Conservation (phyloP, 495 filamentous ascomycete species). For the Penicillium chermesinum region DNA sequence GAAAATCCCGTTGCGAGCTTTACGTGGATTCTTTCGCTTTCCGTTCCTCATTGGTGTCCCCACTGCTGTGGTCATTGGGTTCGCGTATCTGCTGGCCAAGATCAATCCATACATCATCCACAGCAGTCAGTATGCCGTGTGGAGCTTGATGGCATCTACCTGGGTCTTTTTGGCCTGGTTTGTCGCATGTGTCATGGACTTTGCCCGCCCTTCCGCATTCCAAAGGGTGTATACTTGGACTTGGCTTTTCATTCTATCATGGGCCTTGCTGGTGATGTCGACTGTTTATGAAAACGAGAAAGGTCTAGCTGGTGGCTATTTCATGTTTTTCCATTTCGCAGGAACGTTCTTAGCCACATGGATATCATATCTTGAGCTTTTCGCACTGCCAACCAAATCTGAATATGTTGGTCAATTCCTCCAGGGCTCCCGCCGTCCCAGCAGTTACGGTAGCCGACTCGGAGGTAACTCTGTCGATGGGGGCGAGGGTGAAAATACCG, state of each 20-base stretch:
- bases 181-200: conserved; percentile 74
- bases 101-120: conserved; percentile 85
- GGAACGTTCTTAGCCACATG: conserved; percentile 68
- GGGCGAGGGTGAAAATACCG: conserved; percentile 37
- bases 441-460: conserved; percentile 39
- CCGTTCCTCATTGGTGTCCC: conserved; percentile 71
- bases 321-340: conserved; percentile 74
- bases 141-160: conserved; percentile 77
- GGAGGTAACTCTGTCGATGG: conserved; percentile 29
- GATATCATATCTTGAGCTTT: conserved; percentile 72
- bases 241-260: conserved; percentile 75
- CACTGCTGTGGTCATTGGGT: conserved; percentile 61
- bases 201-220: conserved; percentile 78
- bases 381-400: conserved; percentile 66
- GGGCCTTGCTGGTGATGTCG: conserved; percentile 64
- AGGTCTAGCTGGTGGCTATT: conserved; percentile 72
- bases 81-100: conserved; percentile 72
- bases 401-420: conserved; percentile 47
- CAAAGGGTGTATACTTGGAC: conserved; percentile 74
- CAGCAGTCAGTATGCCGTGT: conserved; percentile 77
- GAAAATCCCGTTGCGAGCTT: conserved; percentile 62
- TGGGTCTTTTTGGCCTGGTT: conserved; percentile 83
- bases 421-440: conserved; percentile 34
- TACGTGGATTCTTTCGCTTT: conserved; percentile 77
- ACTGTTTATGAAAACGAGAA: conserved; percentile 70